A percentile compares a stretch with the other conserved stretches of the same genome.
Evolutionary conservation across 202 grass and related monocot species (phyloP).

Genomic region (Saccharum hybrid): DNA sequence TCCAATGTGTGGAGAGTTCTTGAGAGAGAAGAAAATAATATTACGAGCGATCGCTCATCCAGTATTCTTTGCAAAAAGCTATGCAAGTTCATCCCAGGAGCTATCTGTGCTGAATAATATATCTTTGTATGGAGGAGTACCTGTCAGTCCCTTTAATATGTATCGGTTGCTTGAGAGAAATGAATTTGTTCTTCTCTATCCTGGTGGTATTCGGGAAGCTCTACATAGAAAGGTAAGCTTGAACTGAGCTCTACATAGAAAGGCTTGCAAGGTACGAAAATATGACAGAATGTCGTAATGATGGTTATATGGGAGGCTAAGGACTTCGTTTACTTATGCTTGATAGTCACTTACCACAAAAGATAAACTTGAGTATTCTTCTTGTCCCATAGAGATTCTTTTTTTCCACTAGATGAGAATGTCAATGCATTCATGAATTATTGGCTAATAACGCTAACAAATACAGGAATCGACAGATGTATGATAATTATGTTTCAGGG

Average conservation of each 20-base stretch:
- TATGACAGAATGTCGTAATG: background rate
- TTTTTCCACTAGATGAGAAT: background rate
- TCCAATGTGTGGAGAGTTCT: conserved; percentile 67
- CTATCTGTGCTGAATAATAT: conserved; percentile 44
- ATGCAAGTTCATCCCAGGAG: conserved; percentile 55
- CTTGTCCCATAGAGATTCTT: no score
- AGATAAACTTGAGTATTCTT: no score
- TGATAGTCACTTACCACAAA: no score
- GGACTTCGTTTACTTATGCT: no score
- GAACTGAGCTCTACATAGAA: background rate
- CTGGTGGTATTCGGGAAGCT: conserved; percentile 77
- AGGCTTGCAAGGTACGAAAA: background rate
- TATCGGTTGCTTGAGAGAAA: conserved; percentile 68
- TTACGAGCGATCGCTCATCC: conserved; percentile 72
- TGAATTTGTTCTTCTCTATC: conserved; percentile 80
- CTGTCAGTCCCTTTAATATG: conserved; percentile 72
- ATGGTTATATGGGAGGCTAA: background rate
- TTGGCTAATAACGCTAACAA: background rate
- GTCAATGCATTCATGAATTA: background rate
- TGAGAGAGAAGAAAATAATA: conserved; percentile 66
- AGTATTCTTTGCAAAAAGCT: conserved; percentile 44
- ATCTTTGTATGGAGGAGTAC: conserved; percentile 63
- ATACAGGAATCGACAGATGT: background rate
- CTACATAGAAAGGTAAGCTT: conserved; percentile 72
- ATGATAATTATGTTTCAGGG: background rate